Percentiles rank a stretch among this genome's conserved stretches.
Conservation (phyloP, 2,329 filamentous ascomycete genomes). For the Aplosporella prunicola region DNA sequence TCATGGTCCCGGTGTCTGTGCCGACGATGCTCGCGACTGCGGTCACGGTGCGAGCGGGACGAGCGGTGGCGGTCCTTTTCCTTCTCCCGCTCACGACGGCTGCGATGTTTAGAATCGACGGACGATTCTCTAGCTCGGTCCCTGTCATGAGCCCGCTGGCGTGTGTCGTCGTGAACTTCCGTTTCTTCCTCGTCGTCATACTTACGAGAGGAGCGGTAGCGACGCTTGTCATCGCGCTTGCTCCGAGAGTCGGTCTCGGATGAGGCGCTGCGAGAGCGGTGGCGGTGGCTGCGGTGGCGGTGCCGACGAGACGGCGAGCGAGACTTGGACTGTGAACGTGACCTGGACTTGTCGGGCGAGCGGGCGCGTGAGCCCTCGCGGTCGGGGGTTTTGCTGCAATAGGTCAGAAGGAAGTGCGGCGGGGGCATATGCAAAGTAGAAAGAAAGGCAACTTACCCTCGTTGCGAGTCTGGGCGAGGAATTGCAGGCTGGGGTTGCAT, state of each 20-base stretch:
- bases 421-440: not conserved
- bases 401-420: not conserved
- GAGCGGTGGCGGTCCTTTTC: conserved; percentile 33
- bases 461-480: conserved; percentile 3
- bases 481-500: no score
- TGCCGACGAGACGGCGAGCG: conserved; percentile 30
- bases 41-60: conserved; percentile 38
- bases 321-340: conserved; percentile 28
- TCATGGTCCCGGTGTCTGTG: conserved; percentile 30
- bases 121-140: conserved; percentile 58
- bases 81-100: conserved; percentile 35
- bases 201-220: conserved; percentile 39
- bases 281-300: conserved; percentile 38
- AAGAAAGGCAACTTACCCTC: conserved; percentile 4
- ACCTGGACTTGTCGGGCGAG: conserved; percentile 23
- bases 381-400: conserved; percentile 22
- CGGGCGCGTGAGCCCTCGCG: conserved; percentile 31
- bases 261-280: conserved; percentile 43
- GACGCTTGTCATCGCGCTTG: conserved; percentile 33
- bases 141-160: conserved; percentile 21
- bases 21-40: conserved; percentile 36
- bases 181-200: conserved; percentile 28
- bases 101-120: conserved; percentile 51
- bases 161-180: conserved; percentile 35
- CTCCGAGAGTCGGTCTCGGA: conserved; percentile 23